These are phyloP conservation scores for Hura crepitans DNA, from an alignment of 441 rosid species.

Conservation along the genomic window DNA sequence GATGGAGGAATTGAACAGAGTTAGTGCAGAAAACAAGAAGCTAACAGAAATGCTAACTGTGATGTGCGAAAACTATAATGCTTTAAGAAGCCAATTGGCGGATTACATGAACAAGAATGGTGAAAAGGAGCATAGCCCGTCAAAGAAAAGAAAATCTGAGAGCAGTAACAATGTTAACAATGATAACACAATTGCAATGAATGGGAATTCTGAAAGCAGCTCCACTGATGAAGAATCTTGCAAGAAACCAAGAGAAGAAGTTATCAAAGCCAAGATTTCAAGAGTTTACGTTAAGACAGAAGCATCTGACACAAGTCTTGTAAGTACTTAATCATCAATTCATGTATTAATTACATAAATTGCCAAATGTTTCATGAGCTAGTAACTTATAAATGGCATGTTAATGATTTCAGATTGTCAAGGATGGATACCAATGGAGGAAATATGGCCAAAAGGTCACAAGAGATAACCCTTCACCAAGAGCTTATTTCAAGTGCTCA, in stretches of 20 bases:
- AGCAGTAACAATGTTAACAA: constrained; percentile 33
- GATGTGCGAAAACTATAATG: constrained; percentile 74
- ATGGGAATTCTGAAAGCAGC: constrained; percentile 76
- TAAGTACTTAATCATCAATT: constrained; percentile 29
- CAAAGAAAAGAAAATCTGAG: constrained; percentile 76
- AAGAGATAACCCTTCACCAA: constrained; percentile 93
- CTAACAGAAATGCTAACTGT: constrained; percentile 66
- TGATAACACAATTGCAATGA: constrained; percentile 23
- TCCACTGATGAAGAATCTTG: constrained; percentile 76
- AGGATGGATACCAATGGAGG: constrained; percentile 99
- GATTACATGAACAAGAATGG: constrained; percentile 50
- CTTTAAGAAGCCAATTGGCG: constrained; percentile 52
- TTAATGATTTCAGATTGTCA: constrained; percentile 53
- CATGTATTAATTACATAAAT: neutral
- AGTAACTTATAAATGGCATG: neutral
- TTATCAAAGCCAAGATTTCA: constrained; percentile 63
- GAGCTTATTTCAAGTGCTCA: constrained; percentile 98
- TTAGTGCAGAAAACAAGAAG: constrained; percentile 80
- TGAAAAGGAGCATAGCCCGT: constrained; percentile 39
- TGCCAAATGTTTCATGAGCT: neutral
- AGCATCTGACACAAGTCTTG: constrained; percentile 70
- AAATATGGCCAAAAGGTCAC: constrained; percentile 98
- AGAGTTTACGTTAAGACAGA: constrained; percentile 55
- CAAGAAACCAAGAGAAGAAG: constrained; percentile 70
- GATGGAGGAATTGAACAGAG: constrained; percentile 73